These are phyloP conservation scores for Allomyces macrogynus DNA, from an alignment of 192 early-diverging fungal species.

Conservation along the genomic window DNA sequence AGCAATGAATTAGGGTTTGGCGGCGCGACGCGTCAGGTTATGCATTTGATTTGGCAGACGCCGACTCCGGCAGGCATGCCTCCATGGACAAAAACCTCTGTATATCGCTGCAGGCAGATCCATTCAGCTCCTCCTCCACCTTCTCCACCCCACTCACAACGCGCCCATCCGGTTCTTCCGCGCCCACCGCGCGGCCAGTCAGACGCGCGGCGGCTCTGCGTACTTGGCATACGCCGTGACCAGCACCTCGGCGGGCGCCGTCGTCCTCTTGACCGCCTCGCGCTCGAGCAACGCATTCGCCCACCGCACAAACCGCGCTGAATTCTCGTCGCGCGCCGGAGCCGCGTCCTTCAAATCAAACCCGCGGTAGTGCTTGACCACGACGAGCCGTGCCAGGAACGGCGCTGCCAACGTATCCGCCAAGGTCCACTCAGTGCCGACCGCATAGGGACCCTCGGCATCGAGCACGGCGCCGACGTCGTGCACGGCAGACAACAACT, in stretches of 20 bases:
- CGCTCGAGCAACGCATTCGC: slow-evolving; percentile 10
- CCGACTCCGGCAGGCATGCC: too few relatives aligned
- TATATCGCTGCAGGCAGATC: too few relatives aligned
- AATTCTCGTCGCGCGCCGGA: background rate
- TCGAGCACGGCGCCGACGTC: slow-evolving; percentile 12
- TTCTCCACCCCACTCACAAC: too few relatives aligned
- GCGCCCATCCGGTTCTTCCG: too few relatives aligned
- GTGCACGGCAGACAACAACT: slow-evolving; percentile 12
- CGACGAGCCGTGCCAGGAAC: slow-evolving; percentile 11
- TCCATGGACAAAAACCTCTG: too few relatives aligned
- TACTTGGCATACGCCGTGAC: slow-evolving; percentile 8
- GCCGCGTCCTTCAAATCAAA: background rate
- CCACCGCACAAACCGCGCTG: slow-evolving; percentile 15
- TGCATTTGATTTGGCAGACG: too few relatives aligned
- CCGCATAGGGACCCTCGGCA: slow-evolving; percentile 19
- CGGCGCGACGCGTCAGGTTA: too few relatives aligned
- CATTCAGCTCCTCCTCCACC: too few relatives aligned
- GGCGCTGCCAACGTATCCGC: slow-evolving; percentile 27
- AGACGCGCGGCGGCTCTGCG: background rate
- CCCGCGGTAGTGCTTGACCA: background rate
- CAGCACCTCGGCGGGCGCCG: slow-evolving; percentile 11
- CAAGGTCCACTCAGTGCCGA: slow-evolving; percentile 21
- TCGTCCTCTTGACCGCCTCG: slow-evolving; percentile 7
- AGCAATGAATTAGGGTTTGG: too few relatives aligned
- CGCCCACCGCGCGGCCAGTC: too few relatives aligned